phyloP scores from a whole-genome alignment of 495 filamentous ascomycete species.

The Rhizodiscina lignyota region DNA sequence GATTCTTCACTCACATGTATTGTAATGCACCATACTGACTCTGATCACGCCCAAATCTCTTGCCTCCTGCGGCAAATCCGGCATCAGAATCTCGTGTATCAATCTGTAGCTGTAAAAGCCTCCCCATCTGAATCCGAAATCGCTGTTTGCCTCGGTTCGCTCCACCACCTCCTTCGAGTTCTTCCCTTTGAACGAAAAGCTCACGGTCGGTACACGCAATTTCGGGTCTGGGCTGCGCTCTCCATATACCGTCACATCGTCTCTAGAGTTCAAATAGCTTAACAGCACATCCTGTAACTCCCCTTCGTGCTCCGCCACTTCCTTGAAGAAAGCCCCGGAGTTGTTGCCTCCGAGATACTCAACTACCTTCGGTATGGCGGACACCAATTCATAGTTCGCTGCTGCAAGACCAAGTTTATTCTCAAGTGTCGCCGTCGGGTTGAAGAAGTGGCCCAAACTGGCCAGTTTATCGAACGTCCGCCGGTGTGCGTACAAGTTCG shows the following conservation, averaged over 20 bases:
- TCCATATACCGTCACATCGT: slow-evolving; percentile 39
- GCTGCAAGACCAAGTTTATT: slow-evolving; percentile 50
- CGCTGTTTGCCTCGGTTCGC: slow-evolving; percentile 34
- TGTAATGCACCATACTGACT: slow-evolving; percentile 61
- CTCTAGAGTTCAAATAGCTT: slow-evolving; percentile 29
- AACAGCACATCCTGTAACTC: slow-evolving; percentile 40
- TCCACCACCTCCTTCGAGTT: slow-evolving; percentile 42
- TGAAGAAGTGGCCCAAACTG: slow-evolving; percentile 53
- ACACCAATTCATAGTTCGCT: slow-evolving; percentile 47
- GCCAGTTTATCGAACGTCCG: slow-evolving; percentile 29
- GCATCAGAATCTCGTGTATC: slow-evolving; percentile 39
- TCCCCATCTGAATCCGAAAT: slow-evolving; percentile 49
- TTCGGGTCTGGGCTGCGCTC: slow-evolving; percentile 25
- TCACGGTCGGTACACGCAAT: slow-evolving; percentile 45
- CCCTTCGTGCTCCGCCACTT: slow-evolving; percentile 41
- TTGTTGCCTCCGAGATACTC: slow-evolving; percentile 31
- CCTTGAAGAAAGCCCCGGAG: slow-evolving; percentile 22
- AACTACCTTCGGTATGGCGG: slow-evolving; percentile 37
- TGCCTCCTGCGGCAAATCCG: slow-evolving; percentile 31
- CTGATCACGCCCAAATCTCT: slow-evolving; percentile 37
- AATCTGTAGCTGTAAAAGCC: slow-evolving; percentile 50
- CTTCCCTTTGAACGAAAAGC: slow-evolving; percentile 42
- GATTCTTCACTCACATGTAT: slow-evolving; percentile 38
- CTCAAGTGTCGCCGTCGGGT: slow-evolving; percentile 35
- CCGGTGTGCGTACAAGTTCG: slow-evolving; percentile 44